A percentile compares a stretch with the other conserved stretches of the same genome.
Evolutionary conservation across 108 stramenopile species (phyloP).

Genomic region (Aurantiochytrium sp.): DNA sequence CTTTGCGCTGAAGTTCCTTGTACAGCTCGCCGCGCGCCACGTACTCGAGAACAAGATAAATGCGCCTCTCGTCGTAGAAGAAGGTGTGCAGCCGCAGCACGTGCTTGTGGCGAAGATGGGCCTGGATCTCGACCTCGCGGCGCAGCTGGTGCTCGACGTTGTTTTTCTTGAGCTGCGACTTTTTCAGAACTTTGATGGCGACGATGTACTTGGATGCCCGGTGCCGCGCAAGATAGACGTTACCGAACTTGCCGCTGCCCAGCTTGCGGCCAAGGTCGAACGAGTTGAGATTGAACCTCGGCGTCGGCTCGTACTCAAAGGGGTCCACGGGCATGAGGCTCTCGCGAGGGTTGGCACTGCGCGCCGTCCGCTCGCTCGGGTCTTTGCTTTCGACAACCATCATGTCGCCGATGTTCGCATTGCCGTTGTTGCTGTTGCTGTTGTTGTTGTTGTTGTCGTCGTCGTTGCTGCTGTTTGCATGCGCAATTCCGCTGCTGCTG

Average conservation of each 20-base stretch:
- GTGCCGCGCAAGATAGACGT: constrained; percentile 93
- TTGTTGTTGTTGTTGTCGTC: background rate
- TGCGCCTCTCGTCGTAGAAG: constrained; percentile 91
- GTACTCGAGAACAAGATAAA: constrained; percentile 96
- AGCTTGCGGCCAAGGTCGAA: constrained; percentile 98
- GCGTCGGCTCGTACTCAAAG: background rate
- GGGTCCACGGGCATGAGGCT: constrained; percentile 15
- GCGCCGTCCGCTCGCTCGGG: background rate
- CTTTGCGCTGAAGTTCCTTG: constrained; percentile 67
- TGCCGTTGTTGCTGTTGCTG: too few relatives aligned
- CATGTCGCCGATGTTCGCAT: background rate
- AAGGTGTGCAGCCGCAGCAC: constrained; percentile 96
- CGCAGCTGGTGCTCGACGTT: constrained; percentile 96
- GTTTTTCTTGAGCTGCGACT: constrained; percentile 88
- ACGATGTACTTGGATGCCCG: constrained; percentile 87
- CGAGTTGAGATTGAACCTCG: constrained; percentile 70
- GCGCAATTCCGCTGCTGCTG: too few relatives aligned
- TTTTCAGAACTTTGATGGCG: constrained; percentile 94
- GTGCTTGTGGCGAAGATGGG: constrained; percentile 84
- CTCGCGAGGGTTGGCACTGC: background rate
- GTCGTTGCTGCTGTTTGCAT: too few relatives aligned
- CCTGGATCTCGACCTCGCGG: constrained; percentile 98
- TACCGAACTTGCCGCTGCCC: constrained; percentile 91
- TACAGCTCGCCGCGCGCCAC: constrained; percentile 92
- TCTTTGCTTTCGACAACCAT: background rate